Percentiles rank a stretch among this genome's conserved stretches.
phyloP scores from a whole-genome alignment of 2,329 filamentous ascomycete species.

The Exophiala sp. region DNA sequence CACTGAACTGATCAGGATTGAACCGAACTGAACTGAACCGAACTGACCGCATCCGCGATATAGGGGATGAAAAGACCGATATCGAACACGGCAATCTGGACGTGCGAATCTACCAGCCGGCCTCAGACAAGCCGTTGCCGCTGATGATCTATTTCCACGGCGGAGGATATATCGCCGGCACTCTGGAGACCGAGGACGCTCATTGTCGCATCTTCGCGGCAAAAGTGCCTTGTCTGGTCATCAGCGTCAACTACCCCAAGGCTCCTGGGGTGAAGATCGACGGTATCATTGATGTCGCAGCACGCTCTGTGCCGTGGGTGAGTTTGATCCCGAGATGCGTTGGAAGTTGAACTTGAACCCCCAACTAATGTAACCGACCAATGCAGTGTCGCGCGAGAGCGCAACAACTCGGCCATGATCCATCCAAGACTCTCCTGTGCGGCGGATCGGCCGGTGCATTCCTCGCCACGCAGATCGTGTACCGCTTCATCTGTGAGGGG shows the following conservation, averaged over 20 bases:
- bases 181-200: conserved; percentile 35
- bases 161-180: conserved; percentile 35
- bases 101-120: conserved; percentile 26
- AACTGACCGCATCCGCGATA: neutral
- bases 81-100: conserved; percentile 13
- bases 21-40: no score
- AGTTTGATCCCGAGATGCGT: no score
- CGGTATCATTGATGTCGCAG: conserved; percentile 19
- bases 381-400: conserved; percentile 16
- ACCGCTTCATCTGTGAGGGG: conserved; percentile 19
- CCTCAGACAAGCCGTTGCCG: conserved; percentile 27
- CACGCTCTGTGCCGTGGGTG: conserved; percentile 18
- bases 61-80: conserved; percentile 21
- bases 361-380: no score
- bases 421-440: conserved; percentile 18
- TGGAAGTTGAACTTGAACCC: no score
- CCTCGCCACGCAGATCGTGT: conserved; percentile 18
- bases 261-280: conserved; percentile 20
- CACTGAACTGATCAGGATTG: no score
- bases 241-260: conserved; percentile 34
- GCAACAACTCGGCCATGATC: conserved; percentile 17
- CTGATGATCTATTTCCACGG: conserved; percentile 36
- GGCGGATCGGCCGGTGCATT: conserved; percentile 25
- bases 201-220: conserved; percentile 33
- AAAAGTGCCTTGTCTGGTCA: conserved; percentile 31